Conservation (phyloP, 257 asterid species). For the Apocynum venetum region DNA sequence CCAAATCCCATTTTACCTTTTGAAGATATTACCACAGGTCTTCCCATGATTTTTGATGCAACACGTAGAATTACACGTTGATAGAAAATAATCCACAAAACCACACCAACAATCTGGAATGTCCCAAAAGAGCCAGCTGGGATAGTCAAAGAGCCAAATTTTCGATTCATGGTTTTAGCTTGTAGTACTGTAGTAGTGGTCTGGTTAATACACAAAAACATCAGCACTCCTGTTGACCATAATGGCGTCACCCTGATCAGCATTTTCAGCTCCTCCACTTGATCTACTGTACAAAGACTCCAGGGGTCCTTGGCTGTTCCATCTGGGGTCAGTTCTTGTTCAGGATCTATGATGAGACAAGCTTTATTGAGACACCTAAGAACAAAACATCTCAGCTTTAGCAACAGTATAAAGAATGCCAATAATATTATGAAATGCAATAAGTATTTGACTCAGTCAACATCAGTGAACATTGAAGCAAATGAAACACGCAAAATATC, state of each 20-base stretch:
- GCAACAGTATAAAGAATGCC: background rate
- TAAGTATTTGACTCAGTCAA: too few relatives aligned
- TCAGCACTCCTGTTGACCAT: conserved; percentile 67
- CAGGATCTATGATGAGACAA: conserved; percentile 47
- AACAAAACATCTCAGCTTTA: background rate
- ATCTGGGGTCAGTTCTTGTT: conserved; percentile 33
- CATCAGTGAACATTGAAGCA: background rate
- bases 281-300: conserved; percentile 66
- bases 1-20: conserved; percentile 68
- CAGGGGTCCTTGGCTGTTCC: conserved; percentile 51
- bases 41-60: conserved; percentile 48
- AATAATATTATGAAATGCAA: background rate
- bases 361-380: conserved; percentile 72
- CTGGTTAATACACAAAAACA: conserved; percentile 46
- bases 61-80: conserved; percentile 50
- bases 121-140: conserved; percentile 72
- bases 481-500: background rate
- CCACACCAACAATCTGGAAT: conserved; percentile 36
- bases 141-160: conserved; percentile 36
- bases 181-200: conserved; percentile 59
- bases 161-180: conserved; percentile 61
- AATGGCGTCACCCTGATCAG: conserved; percentile 54
- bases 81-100: conserved; percentile 56
- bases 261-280: conserved; percentile 71
- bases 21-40: conserved; percentile 28